Conservation (phyloP, 2,329 filamentous ascomycete genomes). For the Penicillium concentricum region DNA sequence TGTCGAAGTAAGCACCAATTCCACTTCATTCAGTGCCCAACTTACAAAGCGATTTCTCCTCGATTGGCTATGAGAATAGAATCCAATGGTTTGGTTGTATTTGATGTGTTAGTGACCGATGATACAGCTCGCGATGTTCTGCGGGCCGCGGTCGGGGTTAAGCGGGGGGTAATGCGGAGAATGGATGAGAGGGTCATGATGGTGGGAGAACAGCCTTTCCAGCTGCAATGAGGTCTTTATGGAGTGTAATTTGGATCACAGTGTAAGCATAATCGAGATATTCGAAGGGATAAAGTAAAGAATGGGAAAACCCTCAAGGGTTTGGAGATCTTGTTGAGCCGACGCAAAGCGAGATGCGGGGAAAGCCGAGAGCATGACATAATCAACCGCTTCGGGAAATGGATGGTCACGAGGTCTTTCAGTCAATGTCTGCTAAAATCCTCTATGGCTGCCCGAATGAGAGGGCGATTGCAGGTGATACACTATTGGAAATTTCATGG, state of each 20-base stretch:
- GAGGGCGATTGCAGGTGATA: no score
- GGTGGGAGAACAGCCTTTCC: constrained; percentile 7
- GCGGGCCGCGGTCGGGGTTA: constrained; percentile 31
- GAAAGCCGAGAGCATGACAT: constrained; percentile 22
- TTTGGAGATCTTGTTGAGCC: constrained; percentile 26
- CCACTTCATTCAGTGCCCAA: not conserved
- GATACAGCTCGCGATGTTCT: constrained; percentile 32
- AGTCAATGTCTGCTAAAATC: not conserved
- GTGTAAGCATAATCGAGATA: constrained; percentile 11
- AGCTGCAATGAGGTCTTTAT: constrained; percentile 7
- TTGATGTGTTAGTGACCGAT: constrained; percentile 25
- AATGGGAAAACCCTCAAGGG: constrained; percentile 4
- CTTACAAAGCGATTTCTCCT: constrained; percentile 84
- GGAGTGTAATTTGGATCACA: not conserved
- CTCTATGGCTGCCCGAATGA: not conserved
- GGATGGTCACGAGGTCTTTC: not conserved
- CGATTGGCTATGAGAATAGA: constrained; percentile 95
- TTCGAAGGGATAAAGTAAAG: constrained; percentile 2
- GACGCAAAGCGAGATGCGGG: constrained; percentile 41
- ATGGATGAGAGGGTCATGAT: constrained; percentile 39
- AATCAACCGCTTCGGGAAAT: constrained; percentile 2
- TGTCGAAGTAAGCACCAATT: constrained; percentile 6
- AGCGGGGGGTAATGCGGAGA: constrained; percentile 42
- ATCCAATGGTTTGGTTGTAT: constrained; percentile 48
- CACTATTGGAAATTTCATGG: not conserved